Base-by-base conservation (phyloP, 805 yeast genomes). In the Yamadazyma nakazawae region DNA sequence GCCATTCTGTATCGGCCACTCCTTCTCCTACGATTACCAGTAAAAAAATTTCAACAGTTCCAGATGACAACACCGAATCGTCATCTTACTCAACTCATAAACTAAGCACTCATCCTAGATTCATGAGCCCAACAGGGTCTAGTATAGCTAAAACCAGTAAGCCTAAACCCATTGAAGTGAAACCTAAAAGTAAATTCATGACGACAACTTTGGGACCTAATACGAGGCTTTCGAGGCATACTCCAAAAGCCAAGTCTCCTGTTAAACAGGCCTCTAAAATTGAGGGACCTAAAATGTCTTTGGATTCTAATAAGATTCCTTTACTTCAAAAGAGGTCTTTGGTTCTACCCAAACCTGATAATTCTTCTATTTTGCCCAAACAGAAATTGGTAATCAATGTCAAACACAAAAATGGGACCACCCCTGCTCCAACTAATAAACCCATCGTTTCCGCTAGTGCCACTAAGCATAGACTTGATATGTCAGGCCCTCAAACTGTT, bases 141-240 rank as follows among this genome's bases (percentile, higher is more conserved):
- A 63, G 68, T 40, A 62, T 62, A 11, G 68, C 67, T 11, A 34
- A 45, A 38, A 17, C 43, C n/a, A 19, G 37, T 28, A 32, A 41
- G 18, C 13, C 18, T 19, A 34, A 19, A n/a, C 19, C 16, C 2
- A 8, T 18, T 12, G 36, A 17, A 5, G 28, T 19, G 3, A 48
- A 40, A 18, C 53, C 54, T 13, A 66, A 60, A 49, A 70, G 68
- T 47, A 60, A 61, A 46, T 67, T 70, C 43, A 58, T 69, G 30
- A 63, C 72, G 0, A 67, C 73, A 1, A 62, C 67, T 7, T 55
- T 70, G 18, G 66, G 66, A 19, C 68, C 73, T 0, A 56, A 61
- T 3, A 62, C 62, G 11, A 61, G 63, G 8, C 60, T 65, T 5
- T 57, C 66, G 28, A 57, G 55, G 34, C 52, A 54, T 14, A 37